A percentile compares a stretch with the other conserved stretches of the same genome.
Conservation (phyloP, 345 rosid genomes). For the Lagerstroemia speciosa region DNA sequence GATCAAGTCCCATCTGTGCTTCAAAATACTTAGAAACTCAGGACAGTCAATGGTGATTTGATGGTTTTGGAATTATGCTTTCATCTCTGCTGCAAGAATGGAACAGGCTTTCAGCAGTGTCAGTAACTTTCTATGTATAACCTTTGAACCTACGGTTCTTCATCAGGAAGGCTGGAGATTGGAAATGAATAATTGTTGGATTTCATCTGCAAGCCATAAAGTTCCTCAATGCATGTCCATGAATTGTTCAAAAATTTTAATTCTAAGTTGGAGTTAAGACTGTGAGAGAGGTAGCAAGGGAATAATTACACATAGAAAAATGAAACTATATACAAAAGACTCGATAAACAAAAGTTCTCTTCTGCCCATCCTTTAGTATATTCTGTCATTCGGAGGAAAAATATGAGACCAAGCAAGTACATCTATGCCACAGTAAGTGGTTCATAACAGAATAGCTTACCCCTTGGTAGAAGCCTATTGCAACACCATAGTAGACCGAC, state of each 20-base stretch:
- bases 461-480: conserved; percentile 90
- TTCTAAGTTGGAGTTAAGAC: background rate
- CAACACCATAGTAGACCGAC: conserved; percentile 44
- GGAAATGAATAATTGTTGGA: background rate
- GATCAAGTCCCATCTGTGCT: background rate
- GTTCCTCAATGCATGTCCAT: background rate
- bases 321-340: background rate
- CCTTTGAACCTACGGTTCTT: background rate
- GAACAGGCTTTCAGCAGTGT: background rate
- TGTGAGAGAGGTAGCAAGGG: background rate
- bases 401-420: background rate
- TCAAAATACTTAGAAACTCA: background rate
- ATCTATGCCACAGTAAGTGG: background rate
- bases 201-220: background rate
- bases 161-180: background rate
- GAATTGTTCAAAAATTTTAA: background rate
- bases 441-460: conserved; percentile 30
- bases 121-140: background rate
- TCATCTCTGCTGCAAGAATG: background rate
- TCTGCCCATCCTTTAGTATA: background rate
- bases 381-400: background rate
- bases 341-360: background rate
- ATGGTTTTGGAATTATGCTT: background rate
- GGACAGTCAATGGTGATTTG: background rate
- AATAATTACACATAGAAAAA: background rate